Conservation (phyloP, 78 protist species). For the Anaeramoeba ignava region DNA sequence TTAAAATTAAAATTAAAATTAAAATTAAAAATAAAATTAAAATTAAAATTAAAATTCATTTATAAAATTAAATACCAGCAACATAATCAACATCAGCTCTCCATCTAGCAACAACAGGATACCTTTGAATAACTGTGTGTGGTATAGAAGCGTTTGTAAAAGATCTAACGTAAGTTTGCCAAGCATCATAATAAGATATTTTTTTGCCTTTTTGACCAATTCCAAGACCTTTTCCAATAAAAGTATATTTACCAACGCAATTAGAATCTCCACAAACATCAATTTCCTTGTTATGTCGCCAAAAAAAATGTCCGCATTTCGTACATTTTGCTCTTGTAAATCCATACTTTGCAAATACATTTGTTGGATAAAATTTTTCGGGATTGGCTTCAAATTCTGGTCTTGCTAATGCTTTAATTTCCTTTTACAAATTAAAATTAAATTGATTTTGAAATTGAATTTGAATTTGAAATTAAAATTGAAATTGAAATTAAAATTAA, state of each 20-base stretch:
- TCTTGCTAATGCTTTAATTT: constrained; percentile 10
- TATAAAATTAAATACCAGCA: constrained; percentile 33
- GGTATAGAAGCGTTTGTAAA: too few species aligned
- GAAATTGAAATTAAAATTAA: too few species aligned
- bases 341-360: not conserved
- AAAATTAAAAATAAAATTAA: too few species aligned
- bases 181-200: constrained; percentile 16
- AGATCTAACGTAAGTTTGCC: constrained; percentile 11
- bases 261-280: constrained; percentile 24
- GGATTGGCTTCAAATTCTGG: constrained; percentile 13
- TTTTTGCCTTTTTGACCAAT: constrained; percentile 5
- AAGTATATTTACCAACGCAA: constrained; percentile 19
- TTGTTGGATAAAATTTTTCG: constrained; percentile 21
- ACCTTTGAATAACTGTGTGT: constrained; percentile 22
- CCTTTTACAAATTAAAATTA: too few species aligned
- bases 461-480: too few species aligned
- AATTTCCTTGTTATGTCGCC: not conserved
- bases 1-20: too few species aligned
- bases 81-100: constrained; percentile 23
- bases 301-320: constrained; percentile 14
- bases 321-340: constrained; percentile 8
- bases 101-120: constrained; percentile 30
- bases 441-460: too few species aligned
- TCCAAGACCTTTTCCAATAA: constrained; percentile 21
- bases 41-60: constrained; percentile 29